Base-by-base conservation (phyloP, 495 filamentous ascomycete species). In the Hypomontagnella monticulosa region DNA sequence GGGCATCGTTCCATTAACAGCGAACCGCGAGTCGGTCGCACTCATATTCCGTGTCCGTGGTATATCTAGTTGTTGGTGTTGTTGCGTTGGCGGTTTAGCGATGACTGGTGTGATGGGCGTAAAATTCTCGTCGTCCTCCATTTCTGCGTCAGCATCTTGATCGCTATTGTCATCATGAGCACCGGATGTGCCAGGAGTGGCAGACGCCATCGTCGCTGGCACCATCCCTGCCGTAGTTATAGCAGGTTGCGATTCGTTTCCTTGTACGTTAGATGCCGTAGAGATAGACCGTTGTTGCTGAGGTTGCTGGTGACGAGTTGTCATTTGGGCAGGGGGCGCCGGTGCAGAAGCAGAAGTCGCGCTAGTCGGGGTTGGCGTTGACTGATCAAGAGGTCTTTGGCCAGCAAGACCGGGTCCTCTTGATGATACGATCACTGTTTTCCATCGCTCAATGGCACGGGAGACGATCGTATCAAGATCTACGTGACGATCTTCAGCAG, bases 371-470 rank as follows among this genome's bases (percentile, higher is more conserved):
- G 57, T 66, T 4, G 73, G 53, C 0, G 49, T 57, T 1, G 62
- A 18, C 16, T 71, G 52, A 12, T 70, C 70, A 10, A 82, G 70
- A 1, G 75, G 34, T 3, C 70, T 73, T 40, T 81, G 79, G 4
- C 70, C 66, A 42, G 71, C 63, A 47, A 81, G 74, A 19, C 77
- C 77, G 12, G 72, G 47, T 2, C 66, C 69, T 37, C 79, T 73
- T 9, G 77, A 57, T 6, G 78, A 75, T 9, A 75, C 72, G 6
- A 85, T 77, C 38, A 84, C 82, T 2, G 72, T 74, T 67, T 83
- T 84, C 84, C 84, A 86, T 18, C 82, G 64, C 20, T 79, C 78
- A 34, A 86, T 84, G 4, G 76, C 79, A 1, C 70, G 66, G n/a
- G 79, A 71, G 11, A 84, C 77, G 20, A 80, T 61, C 0, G 76